Conservation (phyloP, 2,329 filamentous ascomycete genomes). For the Talaromyces albobiverticillius region DNA sequence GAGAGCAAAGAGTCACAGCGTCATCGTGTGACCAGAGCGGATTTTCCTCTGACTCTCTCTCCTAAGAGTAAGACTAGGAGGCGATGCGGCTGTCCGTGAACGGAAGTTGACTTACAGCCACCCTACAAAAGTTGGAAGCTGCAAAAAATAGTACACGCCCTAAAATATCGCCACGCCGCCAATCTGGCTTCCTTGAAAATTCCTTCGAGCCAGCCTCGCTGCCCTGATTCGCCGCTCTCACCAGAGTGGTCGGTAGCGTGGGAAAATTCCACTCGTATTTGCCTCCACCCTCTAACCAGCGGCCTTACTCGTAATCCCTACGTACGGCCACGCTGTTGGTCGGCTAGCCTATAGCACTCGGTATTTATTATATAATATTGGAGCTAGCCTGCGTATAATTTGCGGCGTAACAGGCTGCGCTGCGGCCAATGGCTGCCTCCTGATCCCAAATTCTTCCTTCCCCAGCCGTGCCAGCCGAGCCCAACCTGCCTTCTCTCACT, state of each 20-base stretch:
- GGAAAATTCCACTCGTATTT: not conserved
- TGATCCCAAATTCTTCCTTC: not conserved
- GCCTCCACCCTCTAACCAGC: not conserved
- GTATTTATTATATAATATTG: not conserved
- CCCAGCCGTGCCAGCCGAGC: conserved; percentile 5
- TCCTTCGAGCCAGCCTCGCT: too few relatives aligned
- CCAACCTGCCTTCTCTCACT: too few relatives aligned
- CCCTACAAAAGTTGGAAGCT: too few relatives aligned
- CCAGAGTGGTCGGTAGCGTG: not conserved
- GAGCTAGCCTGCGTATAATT: too few relatives aligned
- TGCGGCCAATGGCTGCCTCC: too few relatives aligned
- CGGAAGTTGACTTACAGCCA: not conserved
- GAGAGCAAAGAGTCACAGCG: conserved; percentile 1
- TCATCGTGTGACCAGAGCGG: conserved; percentile 11
- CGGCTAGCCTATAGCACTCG: too few relatives aligned
- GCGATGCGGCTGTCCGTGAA: not conserved
- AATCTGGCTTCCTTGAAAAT: not conserved
- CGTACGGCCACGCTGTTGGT: not conserved
- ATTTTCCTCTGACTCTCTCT: not conserved
- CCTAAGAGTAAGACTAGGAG: not conserved
- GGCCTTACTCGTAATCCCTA: not conserved
- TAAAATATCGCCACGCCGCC: not conserved
- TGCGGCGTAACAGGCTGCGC: too few relatives aligned
- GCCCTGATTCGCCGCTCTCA: not conserved
- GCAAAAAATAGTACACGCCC: too few relatives aligned